These are phyloP conservation scores for Mycena albidolilacea DNA, from an alignment of 768 basidiomycete genomes.

Conservation along the genomic window DNA sequence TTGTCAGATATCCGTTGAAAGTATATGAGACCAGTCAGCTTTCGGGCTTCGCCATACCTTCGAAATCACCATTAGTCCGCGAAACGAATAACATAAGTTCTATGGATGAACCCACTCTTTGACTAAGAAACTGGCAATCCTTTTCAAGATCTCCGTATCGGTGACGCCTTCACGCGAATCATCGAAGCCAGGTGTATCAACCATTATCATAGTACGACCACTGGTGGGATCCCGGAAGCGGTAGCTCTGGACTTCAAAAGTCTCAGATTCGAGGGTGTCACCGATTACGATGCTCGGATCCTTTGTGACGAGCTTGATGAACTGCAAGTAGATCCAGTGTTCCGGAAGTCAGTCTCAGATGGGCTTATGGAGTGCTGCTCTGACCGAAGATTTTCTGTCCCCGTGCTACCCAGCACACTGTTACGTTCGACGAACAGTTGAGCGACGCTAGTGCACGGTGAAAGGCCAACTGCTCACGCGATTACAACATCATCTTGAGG, in stretches of 20 bases:
- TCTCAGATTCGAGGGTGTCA: constrained; percentile 17
- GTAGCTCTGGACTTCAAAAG: not conserved
- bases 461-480: constrained; percentile 12
- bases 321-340: constrained; percentile 42
- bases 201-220: constrained; percentile 39
- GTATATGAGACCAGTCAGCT: constrained; percentile 55
- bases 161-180: constrained; percentile 44
- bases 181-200: constrained; percentile 49
- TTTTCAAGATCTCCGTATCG: constrained; percentile 54
- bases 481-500: constrained; percentile 8
- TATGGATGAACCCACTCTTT: not conserved
- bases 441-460: not conserved
- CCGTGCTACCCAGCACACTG: constrained; percentile 17
- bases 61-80: constrained; percentile 33
- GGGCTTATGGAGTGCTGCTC: not conserved
- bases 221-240: constrained; percentile 24
- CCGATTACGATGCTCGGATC: not conserved
- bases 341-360: not conserved
- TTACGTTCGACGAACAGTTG: not conserved
- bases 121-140: constrained; percentile 45
- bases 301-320: not conserved
- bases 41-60: constrained; percentile 41
- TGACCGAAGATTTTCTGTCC: constrained; percentile 13
- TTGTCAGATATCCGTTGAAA: constrained; percentile 58
- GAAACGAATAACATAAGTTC: not conserved